phyloP scores from a whole-genome alignment of 1,284 basidiomycete genomes.

The Leccinum fuscescens region DNA sequence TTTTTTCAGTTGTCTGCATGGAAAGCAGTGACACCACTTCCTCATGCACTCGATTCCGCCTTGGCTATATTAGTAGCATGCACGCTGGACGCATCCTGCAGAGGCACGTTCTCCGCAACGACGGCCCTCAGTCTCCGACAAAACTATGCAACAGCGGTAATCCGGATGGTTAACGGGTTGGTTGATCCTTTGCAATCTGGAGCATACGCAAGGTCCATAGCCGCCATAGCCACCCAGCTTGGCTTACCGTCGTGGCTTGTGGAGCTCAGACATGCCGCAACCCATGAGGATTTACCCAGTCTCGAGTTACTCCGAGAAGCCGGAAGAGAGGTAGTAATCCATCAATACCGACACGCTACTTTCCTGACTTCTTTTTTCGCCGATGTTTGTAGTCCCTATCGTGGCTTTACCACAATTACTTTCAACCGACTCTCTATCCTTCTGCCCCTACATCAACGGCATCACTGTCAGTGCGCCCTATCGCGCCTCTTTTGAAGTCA shows the following conservation, averaged over 20 bases:
- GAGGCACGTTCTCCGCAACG: slow-evolving; percentile 13
- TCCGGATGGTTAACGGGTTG: slow-evolving; percentile 90
- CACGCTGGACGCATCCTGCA: slow-evolving; percentile 46
- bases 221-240: slow-evolving; percentile 83
- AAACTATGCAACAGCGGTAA: slow-evolving; percentile 74
- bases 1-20: slow-evolving; percentile 68
- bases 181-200: slow-evolving; percentile 93
- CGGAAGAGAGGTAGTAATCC: slow-evolving; percentile 56
- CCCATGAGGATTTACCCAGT: slow-evolving; percentile 93
- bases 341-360: background rate
- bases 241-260: slow-evolving; percentile 89
- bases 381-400: slow-evolving; percentile 54
- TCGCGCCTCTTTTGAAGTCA: slow-evolving; percentile 59
- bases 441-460: slow-evolving; percentile 36
- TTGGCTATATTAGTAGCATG: slow-evolving; percentile 67
- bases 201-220: slow-evolving; percentile 85
- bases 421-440: slow-evolving; percentile 71
- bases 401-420: slow-evolving; percentile 82
- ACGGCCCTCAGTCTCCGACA: slow-evolving; percentile 56
- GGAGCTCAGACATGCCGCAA: slow-evolving; percentile 92
- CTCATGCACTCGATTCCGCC: slow-evolving; percentile 71
- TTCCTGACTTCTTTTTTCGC: slow-evolving; percentile 11
- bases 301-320: slow-evolving; percentile 78
- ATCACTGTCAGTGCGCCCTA: slow-evolving; percentile 42
- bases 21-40: slow-evolving; percentile 68